Base-by-base conservation (phyloP, 1,284 basidiomycete species). In the Leccinum solheimii region DNA sequence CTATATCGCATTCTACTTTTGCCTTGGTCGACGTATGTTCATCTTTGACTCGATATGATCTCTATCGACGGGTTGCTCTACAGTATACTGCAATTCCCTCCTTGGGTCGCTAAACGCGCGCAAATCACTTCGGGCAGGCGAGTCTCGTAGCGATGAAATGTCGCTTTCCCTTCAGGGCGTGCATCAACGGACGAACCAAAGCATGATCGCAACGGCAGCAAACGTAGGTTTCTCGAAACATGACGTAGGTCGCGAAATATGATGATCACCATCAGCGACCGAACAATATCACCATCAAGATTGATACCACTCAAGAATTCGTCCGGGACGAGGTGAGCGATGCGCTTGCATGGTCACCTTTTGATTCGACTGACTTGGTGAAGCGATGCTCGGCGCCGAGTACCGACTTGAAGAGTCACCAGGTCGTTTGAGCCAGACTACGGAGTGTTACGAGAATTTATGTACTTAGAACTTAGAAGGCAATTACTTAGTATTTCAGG, bases 1-100 rank as follows among this genome's bases (percentile, higher is more conserved):
- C 59, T 84, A 84, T 66, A 81, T 83, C 13, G 67, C 75, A 8
- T 85, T 85, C 70, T 84, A 81, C 70, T 84, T 84, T 67, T 78
- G 78, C 62, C 74, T 84, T 40, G 83, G 83, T 16, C 79, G 83
- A 40, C 65, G 80, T 81, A 64, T 59, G 80, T 71, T 5, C 6
- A 38, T 26, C 23, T 8, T 34, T n/a, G 5, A 2, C 5, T 23
- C 8, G n/a, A 50, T 16, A 10, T 6, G 2, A 2, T 13, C 7
- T 21, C 23, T 19, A 14, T 23, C 57, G 19, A 70, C 5, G 0
- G 11, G 5, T 34, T 19, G 0, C 8, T 49, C 3, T 2, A 16
- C 50, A 81, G 80, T 84, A 11, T 85, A 84, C 62, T 77, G 78
- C 30, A 84, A 85, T 64, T 81, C 82, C 7, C 74, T 84, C 21